These are phyloP conservation scores for Penicillium samsonianum DNA, from an alignment of 495 filamentous ascomycete genomes.

Conservation along the genomic window DNA sequence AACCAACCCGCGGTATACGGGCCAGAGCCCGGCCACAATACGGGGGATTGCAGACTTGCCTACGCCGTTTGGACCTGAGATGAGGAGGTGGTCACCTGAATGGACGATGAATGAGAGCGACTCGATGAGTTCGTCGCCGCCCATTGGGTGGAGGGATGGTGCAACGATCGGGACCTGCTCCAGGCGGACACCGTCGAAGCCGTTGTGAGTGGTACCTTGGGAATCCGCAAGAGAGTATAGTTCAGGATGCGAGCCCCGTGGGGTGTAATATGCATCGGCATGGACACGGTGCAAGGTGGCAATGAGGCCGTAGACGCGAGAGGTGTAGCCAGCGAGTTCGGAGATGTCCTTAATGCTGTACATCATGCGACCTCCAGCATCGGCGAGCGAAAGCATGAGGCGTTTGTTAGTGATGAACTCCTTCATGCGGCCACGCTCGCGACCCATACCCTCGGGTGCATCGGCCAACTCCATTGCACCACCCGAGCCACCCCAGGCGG, in stretches of 20 bases:
- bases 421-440: conserved; percentile 87
- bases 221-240: conserved; percentile 85
- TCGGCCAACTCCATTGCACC: conserved; percentile 64
- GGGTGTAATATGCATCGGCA: conserved; percentile 78
- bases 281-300: conserved; percentile 93
- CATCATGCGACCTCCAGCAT: conserved; percentile 98
- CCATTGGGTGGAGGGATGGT: conserved; percentile 73
- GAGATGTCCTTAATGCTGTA: conserved; percentile 97
- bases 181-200: conserved; percentile 90
- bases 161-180: conserved; percentile 94
- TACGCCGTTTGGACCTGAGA: conserved; percentile 93
- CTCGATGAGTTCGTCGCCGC: conserved; percentile 89
- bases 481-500: conserved; percentile 86
- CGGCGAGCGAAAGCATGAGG: conserved; percentile 95
- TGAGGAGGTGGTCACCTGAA: conserved; percentile 87
- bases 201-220: conserved; percentile 88
- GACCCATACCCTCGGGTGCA: conserved; percentile 45
- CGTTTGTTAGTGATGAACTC: conserved; percentile 99
- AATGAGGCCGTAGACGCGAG: conserved; percentile 92
- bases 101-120: conserved; percentile 84
- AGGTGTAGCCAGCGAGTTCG: conserved; percentile 94
- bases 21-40: conserved; percentile 92
- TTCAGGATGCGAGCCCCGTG: conserved; percentile 68
- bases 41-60: conserved; percentile 91
- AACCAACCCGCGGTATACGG: conserved; percentile 88